Percentiles rank a stretch among this genome's conserved stretches.
phyloP scores from a whole-genome alignment of 257 asterid species.

The Cordia subcordata region DNA sequence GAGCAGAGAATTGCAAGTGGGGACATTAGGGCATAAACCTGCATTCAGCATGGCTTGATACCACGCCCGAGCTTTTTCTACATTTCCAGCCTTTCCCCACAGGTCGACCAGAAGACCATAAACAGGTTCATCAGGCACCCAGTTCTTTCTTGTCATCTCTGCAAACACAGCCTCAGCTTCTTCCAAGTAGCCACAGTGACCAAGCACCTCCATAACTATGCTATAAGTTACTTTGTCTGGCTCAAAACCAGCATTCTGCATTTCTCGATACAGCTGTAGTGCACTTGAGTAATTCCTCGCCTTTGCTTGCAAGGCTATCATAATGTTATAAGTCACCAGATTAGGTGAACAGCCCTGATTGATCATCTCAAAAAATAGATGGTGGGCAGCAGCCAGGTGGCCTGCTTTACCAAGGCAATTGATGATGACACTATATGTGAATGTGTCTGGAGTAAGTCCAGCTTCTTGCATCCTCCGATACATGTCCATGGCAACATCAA shows the following conservation, averaged over 20 bases:
- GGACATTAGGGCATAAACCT: slow-evolving; percentile 83
- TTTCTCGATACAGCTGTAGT: slow-evolving; percentile 75
- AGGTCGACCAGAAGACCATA: slow-evolving; percentile 90
- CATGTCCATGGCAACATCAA: slow-evolving; percentile 84
- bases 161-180: slow-evolving; percentile 86
- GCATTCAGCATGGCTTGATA: slow-evolving; percentile 76
- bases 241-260: slow-evolving; percentile 88
- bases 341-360: slow-evolving; percentile 82
- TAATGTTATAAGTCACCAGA: slow-evolving; percentile 81
- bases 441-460: slow-evolving; percentile 95
- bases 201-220: slow-evolving; percentile 95
- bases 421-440: slow-evolving; percentile 94
- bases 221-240: slow-evolving; percentile 96
- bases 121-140: slow-evolving; percentile 98
- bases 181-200: slow-evolving; percentile 86
- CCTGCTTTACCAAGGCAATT: slow-evolving; percentile 97
- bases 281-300: slow-evolving; percentile 84
- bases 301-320: slow-evolving; percentile 92
- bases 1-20: slow-evolving; percentile 88
- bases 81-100: slow-evolving; percentile 92
- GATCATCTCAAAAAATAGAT: slow-evolving; percentile 84
- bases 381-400: slow-evolving; percentile 70
- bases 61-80: slow-evolving; percentile 91
- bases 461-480: slow-evolving; percentile 85
- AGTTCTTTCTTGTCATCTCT: slow-evolving; percentile 82